A percentile compares a stretch with the other conserved stretches of the same genome.
phyloP scores from a whole-genome alignment of 108 stramenopile genomes.

The Aureococcus anophagefferens region DNA sequence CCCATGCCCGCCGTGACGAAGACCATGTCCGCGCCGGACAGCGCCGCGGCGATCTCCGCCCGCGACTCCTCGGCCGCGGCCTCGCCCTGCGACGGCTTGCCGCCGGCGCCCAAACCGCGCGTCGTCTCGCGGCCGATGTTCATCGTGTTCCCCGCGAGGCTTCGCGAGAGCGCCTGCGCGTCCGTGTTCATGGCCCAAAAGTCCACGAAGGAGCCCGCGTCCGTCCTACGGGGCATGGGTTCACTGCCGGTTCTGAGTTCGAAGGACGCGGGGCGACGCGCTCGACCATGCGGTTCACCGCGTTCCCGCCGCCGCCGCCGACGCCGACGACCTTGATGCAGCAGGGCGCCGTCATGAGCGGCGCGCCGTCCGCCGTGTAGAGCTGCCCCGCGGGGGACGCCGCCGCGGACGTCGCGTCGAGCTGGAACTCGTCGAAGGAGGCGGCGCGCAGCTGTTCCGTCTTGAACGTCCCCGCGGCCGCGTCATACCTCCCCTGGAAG shows the following conservation, averaged over 20 bases:
- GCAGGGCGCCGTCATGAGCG: not conserved
- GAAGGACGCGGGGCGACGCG: too few relatives aligned
- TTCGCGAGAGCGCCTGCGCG: constrained; percentile 53
- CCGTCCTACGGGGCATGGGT: constrained; percentile 24
- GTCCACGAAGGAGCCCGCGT: constrained; percentile 24
- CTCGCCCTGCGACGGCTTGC: constrained; percentile 45
- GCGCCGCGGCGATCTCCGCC: constrained; percentile 36
- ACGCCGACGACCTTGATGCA: constrained; percentile 46
- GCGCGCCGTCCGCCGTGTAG: not conserved
- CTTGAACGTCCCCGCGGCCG: too few relatives aligned
- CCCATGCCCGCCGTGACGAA: constrained; percentile 76
- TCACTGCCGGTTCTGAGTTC: too few relatives aligned
- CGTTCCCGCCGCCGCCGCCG: constrained; percentile 62
- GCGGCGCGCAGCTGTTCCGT: too few relatives aligned
- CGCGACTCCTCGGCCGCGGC: constrained; percentile 40
- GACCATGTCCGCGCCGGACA: constrained; percentile 55
- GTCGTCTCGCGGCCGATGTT: constrained; percentile 42
- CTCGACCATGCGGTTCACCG: constrained; percentile 46
- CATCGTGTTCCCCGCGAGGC: constrained; percentile 40
- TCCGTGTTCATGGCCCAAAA: constrained; percentile 59
- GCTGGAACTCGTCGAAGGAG: too few relatives aligned
- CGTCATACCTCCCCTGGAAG: too few relatives aligned
- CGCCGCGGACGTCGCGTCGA: not conserved
- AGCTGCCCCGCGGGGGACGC: not conserved
- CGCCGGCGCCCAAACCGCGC: constrained; percentile 54